Percentiles rank a stretch among this genome's conserved stretches.
Evolutionary conservation across 2,329 filamentous ascomycete genomes (phyloP).

Genomic region (Leptographium wingfieldii): DNA sequence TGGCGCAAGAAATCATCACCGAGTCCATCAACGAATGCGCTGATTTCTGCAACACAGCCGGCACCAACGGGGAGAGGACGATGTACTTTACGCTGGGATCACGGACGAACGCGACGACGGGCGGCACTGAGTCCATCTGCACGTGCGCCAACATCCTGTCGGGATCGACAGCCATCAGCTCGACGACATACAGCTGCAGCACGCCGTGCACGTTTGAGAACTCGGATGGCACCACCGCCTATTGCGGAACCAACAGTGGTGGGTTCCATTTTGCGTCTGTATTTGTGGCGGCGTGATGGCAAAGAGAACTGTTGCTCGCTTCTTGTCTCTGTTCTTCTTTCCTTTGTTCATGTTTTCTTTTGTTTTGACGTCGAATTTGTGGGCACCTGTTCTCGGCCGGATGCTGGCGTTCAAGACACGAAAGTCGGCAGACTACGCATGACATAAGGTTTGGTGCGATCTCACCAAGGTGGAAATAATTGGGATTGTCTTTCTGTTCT

Average conservation of each 20-base stretch:
- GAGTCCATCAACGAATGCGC: conserved; percentile 9
- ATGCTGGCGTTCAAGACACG: no score
- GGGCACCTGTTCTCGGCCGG: not conserved
- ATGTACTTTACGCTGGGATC: conserved; percentile 8
- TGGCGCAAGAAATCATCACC: conserved; percentile 6
- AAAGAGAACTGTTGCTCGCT: not conserved
- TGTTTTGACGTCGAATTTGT: not conserved
- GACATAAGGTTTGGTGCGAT: not conserved
- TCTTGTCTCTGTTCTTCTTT: not conserved
- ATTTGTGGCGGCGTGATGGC: conserved; percentile 1
- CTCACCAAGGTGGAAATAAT: not conserved
- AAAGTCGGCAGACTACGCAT: not conserved
- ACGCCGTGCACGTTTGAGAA: conserved; percentile 5
- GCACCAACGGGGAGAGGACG: not conserved
- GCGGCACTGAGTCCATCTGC: conserved; percentile 5
- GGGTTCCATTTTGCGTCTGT: conserved; percentile 5
- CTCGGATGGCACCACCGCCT: conserved; percentile 1
- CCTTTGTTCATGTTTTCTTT: not conserved
- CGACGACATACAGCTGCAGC: conserved; percentile 3
- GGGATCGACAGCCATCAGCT: conserved; percentile 4
- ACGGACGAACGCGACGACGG: not conserved
- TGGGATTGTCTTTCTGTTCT: no score
- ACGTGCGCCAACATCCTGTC: conserved; percentile 7
- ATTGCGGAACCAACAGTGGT: not conserved
- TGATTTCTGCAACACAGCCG: conserved; percentile 5